phyloP scores from a whole-genome alignment of 306 rosid genomes.

The Biancaea sappan region DNA sequence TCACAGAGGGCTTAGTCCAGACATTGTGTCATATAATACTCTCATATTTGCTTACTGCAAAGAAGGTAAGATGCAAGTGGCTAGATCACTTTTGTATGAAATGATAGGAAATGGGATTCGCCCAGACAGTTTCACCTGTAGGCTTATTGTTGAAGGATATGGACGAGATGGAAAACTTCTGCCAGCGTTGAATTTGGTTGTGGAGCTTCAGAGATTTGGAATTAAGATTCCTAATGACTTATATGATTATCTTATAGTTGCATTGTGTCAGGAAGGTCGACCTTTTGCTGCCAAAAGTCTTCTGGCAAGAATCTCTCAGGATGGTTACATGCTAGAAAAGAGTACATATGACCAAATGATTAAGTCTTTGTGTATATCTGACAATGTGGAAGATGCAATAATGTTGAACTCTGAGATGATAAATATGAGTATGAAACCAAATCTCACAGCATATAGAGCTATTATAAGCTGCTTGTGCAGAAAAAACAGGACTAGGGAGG shows the following conservation, averaged over 20 bases:
- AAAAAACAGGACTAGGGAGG: conserved; percentile 54
- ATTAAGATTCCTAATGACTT: conserved; percentile 48
- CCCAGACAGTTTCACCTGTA: conserved; percentile 67
- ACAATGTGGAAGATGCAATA: conserved; percentile 58
- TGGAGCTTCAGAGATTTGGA: conserved; percentile 63
- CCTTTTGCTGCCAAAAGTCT: conserved; percentile 87
- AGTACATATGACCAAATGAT: conserved; percentile 53
- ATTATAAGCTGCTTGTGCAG: conserved; percentile 59
- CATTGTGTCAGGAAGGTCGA: conserved; percentile 65
- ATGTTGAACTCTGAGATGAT: conserved; percentile 57
- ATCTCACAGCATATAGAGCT: conserved; percentile 50
- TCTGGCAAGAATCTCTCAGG: conserved; percentile 52
- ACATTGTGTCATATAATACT: conserved; percentile 64
- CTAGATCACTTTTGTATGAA: conserved; percentile 61
- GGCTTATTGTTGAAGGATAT: conserved; percentile 66
- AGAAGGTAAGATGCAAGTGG: conserved; percentile 59
- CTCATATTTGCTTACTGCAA: conserved; percentile 72
- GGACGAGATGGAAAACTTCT: conserved; percentile 64
- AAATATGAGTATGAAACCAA: conserved; percentile 42
- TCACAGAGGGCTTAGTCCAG: conserved; percentile 71
- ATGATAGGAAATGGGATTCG: conserved; percentile 65
- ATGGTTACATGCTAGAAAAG: conserved; percentile 50
- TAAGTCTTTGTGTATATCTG: conserved; percentile 58
- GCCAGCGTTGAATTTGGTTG: conserved; percentile 75
- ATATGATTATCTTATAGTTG: conserved; percentile 59